Evolutionary conservation across 2,329 filamentous ascomycete species (phyloP).

Genomic region (Calonectria pauciramosa): DNA sequence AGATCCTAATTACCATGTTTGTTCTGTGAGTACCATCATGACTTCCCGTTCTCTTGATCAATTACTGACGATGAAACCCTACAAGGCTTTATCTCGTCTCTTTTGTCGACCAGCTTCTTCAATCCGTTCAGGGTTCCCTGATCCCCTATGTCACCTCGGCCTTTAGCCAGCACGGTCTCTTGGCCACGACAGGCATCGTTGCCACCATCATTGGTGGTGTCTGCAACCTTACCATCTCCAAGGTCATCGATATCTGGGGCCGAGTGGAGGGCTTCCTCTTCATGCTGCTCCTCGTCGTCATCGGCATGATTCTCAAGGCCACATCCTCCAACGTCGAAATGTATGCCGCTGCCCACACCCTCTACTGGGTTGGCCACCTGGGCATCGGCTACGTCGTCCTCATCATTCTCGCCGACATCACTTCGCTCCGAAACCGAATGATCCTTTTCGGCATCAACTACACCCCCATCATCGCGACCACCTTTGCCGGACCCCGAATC

Average conservation of each 20-base stretch:
- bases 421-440: conserved; percentile 57
- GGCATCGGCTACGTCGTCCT: conserved; percentile 56
- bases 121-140: conserved; percentile 61
- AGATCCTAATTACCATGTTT: conserved; percentile 53
- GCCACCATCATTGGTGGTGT: conserved; percentile 60
- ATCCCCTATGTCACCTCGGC: conserved; percentile 76
- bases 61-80: neutral
- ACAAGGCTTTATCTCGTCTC: conserved; percentile 55
- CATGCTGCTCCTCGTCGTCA: conserved; percentile 58
- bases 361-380: conserved; percentile 72
- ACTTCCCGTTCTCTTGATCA: neutral
- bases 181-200: conserved; percentile 76
- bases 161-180: conserved; percentile 74
- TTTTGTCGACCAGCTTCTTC: conserved; percentile 54
- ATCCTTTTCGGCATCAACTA: conserved; percentile 58
- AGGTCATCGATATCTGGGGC: conserved; percentile 64
- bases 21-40: conserved; percentile 47
- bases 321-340: conserved; percentile 68
- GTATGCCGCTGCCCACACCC: conserved; percentile 72
- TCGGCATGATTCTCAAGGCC: conserved; percentile 75
- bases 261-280: conserved; percentile 61
- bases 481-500: conserved; percentile 59
- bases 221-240: conserved; percentile 58
- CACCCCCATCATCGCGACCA: conserved; percentile 60
- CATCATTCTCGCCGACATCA: conserved; percentile 60